phyloP scores from a whole-genome alignment of 768 basidiomycete genomes.

The Lactarius vividus region DNA sequence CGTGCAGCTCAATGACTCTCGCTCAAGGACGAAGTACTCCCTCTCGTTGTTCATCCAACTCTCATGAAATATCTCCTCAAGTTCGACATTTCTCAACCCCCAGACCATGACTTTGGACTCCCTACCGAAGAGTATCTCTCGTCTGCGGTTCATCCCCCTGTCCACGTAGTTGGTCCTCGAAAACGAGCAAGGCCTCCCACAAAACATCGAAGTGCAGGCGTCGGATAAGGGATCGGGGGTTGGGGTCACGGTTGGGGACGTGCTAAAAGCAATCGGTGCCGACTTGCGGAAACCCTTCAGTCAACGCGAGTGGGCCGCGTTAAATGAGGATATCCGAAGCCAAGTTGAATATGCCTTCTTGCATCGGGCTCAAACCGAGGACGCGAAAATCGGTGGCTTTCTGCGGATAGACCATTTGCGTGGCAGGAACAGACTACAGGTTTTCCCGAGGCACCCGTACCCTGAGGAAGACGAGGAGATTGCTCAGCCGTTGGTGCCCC shows the following conservation, averaged over 20 bases:
- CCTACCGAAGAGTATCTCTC: conserved; percentile 11
- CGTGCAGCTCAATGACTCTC: not conserved
- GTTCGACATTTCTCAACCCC: conserved; percentile 12
- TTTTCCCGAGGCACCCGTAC: conserved; percentile 12
- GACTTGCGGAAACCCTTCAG: conserved; percentile 20
- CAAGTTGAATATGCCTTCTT: conserved; percentile 18
- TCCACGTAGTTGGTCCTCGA: conserved; percentile 11
- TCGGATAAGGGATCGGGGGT: conserved; percentile 5
- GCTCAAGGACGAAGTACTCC: conserved; percentile 17
- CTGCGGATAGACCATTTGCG: conserved; percentile 20
- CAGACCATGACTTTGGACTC: conserved; percentile 17
- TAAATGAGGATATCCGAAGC: conserved; percentile 15
- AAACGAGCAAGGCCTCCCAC: conserved; percentile 21
- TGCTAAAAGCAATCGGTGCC: not conserved
- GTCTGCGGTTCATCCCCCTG: conserved; percentile 18
- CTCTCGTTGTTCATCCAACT: conserved; percentile 19
- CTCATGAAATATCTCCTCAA: conserved; percentile 23
- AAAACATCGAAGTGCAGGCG: conserved; percentile 18
- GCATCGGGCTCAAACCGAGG: conserved; percentile 13
- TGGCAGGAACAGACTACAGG: conserved; percentile 19
- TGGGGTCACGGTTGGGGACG: conserved; percentile 23
- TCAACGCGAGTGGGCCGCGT: conserved; percentile 18
- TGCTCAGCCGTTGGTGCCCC: not conserved
- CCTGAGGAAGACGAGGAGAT: conserved; percentile 16
- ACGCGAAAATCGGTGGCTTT: conserved; percentile 13